A percentile compares a stretch with the other conserved stretches of the same genome.
Evolutionary conservation across 1,284 basidiomycete species (phyloP).

Genomic region (Boletus hoseneyae): DNA sequence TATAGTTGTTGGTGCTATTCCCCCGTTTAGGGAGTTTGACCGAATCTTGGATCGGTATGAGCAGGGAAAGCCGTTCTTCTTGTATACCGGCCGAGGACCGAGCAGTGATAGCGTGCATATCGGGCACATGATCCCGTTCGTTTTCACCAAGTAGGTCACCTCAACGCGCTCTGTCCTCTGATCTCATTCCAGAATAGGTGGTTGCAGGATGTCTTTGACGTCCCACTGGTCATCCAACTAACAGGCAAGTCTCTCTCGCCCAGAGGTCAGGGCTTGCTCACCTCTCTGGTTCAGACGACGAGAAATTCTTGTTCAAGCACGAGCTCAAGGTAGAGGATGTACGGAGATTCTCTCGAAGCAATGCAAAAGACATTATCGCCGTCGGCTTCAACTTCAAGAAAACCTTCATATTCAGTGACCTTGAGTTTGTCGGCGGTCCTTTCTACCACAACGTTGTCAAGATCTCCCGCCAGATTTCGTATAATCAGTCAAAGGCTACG

Average conservation of each 20-base stretch:
- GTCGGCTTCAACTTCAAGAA: slow-evolving; percentile 91
- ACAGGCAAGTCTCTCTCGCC: slow-evolving; percentile 56
- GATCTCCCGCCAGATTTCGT: slow-evolving; percentile 90
- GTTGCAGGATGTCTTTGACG: slow-evolving; percentile 96
- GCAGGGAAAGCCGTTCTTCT: slow-evolving; percentile 95
- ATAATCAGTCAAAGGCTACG: slow-evolving; percentile 91
- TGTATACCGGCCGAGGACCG: slow-evolving; percentile 97
- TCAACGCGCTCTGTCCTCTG: neutral
- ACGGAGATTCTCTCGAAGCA: slow-evolving; percentile 78
- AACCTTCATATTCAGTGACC: slow-evolving; percentile 97
- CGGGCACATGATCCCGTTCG: slow-evolving; percentile 96
- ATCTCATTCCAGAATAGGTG: slow-evolving; percentile 53
- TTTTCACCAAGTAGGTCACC: slow-evolving; percentile 85
- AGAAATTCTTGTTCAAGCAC: slow-evolving; percentile 98
- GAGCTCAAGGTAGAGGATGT: slow-evolving; percentile 91
- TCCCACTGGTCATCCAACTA: slow-evolving; percentile 91
- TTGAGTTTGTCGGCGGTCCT: slow-evolving; percentile 84
- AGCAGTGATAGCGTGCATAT: slow-evolving; percentile 97
- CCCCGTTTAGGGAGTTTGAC: slow-evolving; percentile 75
- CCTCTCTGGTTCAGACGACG: slow-evolving; percentile 69
- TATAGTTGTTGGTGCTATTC: neutral
- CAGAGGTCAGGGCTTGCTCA: neutral
- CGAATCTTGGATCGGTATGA: slow-evolving; percentile 94
- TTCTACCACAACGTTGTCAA: slow-evolving; percentile 96
- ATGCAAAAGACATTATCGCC: slow-evolving; percentile 95